Conservation (phyloP, 2,329 filamentous ascomycete genomes). For the Ceratocystis ficicola region DNA sequence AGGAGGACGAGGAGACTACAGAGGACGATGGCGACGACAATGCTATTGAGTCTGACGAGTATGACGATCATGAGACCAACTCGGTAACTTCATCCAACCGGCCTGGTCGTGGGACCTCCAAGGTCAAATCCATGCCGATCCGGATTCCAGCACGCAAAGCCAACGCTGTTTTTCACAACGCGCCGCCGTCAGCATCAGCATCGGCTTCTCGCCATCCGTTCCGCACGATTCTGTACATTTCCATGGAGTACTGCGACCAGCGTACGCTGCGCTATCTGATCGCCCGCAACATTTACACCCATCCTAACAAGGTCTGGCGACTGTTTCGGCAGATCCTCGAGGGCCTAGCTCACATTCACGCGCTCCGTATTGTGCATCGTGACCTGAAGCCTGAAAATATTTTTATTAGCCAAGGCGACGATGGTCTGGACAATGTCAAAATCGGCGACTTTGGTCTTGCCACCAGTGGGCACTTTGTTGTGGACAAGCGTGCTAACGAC, state of each 20-base stretch:
- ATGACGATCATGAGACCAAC: conserved; percentile 4
- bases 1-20: conserved; percentile 29
- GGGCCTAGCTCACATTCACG: conserved; percentile 79
- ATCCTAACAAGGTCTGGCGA: conserved; percentile 72
- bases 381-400: conserved; percentile 97
- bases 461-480: conserved; percentile 67
- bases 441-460: conserved; percentile 95
- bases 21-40: conserved; percentile 27
- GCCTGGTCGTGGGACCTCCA: neutral
- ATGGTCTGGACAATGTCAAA: conserved; percentile 76
- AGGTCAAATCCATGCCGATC: conserved; percentile 6
- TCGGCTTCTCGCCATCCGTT: conserved; percentile 30
- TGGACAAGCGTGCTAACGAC: conserved; percentile 37
- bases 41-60: conserved; percentile 26
- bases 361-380: conserved; percentile 82
- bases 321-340: conserved; percentile 85
- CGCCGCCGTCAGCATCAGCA: conserved; percentile 29
- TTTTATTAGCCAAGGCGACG: conserved; percentile 60
- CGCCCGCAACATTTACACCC: conserved; percentile 57
- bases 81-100: neutral
- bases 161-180: neutral
- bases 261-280: conserved; percentile 86
- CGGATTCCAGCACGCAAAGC: conserved; percentile 5
- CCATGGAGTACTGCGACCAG: conserved; percentile 98
- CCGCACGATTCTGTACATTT: conserved; percentile 78